These are phyloP conservation scores for Boletus sensibilis DNA, from an alignment of 768 basidiomycete genomes.

Conservation along the genomic window DNA sequence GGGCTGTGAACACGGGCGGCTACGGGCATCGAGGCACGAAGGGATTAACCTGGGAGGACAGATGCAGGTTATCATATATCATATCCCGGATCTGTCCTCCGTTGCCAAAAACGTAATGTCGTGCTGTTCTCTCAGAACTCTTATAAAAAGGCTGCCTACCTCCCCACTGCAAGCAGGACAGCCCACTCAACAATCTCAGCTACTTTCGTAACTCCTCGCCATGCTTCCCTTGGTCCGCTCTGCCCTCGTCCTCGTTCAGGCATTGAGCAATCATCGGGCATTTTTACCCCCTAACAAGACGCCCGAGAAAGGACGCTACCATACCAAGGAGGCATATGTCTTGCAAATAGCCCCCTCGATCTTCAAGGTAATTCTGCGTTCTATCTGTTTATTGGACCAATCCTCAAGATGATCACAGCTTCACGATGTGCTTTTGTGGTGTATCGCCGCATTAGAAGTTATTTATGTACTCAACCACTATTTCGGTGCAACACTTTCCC, in stretches of 20 bases:
- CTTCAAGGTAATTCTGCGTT: constrained; percentile 43
- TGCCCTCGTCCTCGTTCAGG: constrained; percentile 48
- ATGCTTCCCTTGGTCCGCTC: constrained; percentile 51
- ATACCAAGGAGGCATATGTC: constrained; percentile 50
- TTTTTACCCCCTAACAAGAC: constrained; percentile 60
- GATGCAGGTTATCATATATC: not conserved
- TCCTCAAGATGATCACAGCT: constrained; percentile 33
- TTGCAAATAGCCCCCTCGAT: constrained; percentile 56
- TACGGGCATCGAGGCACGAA: not conserved
- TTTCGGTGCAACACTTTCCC: constrained; percentile 32
- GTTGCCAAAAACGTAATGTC: constrained; percentile 3
- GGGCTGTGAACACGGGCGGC: not conserved
- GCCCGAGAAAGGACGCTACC: constrained; percentile 47
- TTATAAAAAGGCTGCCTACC: constrained; percentile 20
- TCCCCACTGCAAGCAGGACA: not conserved
- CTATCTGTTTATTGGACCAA: not conserved
- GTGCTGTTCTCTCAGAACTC: not conserved
- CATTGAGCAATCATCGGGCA: constrained; percentile 49
- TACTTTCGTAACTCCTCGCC: not conserved
- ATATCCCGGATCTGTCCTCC: not conserved
- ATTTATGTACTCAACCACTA: constrained; percentile 38
- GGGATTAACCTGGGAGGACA: not conserved
- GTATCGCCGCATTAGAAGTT: constrained; percentile 50
- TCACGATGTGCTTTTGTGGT: constrained; percentile 50
- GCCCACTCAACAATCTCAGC: not conserved